phyloP scores from a whole-genome alignment of 768 basidiomycete genomes.

The Rhizopogon sp. region DNA sequence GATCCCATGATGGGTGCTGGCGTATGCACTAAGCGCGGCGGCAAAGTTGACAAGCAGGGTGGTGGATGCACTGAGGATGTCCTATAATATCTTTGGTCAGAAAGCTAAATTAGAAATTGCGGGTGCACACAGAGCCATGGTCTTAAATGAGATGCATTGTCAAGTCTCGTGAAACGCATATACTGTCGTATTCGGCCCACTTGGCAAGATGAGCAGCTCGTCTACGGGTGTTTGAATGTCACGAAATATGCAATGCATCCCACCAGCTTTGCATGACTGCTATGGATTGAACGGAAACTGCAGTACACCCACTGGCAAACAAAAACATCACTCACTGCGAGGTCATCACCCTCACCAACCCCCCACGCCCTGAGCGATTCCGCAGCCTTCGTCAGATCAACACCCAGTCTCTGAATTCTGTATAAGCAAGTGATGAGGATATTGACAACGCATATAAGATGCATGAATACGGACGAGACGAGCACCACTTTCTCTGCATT shows the following conservation, averaged over 20 bases:
- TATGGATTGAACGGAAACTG: background rate
- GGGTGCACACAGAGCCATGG: background rate
- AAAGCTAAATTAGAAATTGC: background rate
- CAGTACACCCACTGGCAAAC: background rate
- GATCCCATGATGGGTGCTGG: constrained; percentile 63
- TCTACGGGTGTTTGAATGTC: background rate
- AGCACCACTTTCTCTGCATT: constrained; percentile 83
- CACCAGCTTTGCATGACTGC: background rate
- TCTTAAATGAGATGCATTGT: background rate
- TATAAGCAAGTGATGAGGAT: background rate
- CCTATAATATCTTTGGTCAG: constrained; percentile 37
- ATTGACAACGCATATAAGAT: background rate
- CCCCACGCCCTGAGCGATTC: constrained; percentile 76
- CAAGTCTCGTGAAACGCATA: background rate
- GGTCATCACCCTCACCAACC: constrained; percentile 75
- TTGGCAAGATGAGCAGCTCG: background rate
- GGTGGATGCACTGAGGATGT: constrained; percentile 67
- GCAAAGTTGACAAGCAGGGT: constrained; percentile 65
- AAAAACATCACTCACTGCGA: constrained; percentile 47
- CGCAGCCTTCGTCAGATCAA: constrained; percentile 62
- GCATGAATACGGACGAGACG: constrained; percentile 47
- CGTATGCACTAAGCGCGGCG: constrained; percentile 62
- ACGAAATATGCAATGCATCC: background rate
- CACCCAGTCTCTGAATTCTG: constrained; percentile 62
- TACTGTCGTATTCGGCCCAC: background rate